Percentiles rank a stretch among this genome's conserved stretches.
Evolutionary conservation across 345 rosid genomes (phyloP).

Genomic region (Gynandropsis gynandra): DNA sequence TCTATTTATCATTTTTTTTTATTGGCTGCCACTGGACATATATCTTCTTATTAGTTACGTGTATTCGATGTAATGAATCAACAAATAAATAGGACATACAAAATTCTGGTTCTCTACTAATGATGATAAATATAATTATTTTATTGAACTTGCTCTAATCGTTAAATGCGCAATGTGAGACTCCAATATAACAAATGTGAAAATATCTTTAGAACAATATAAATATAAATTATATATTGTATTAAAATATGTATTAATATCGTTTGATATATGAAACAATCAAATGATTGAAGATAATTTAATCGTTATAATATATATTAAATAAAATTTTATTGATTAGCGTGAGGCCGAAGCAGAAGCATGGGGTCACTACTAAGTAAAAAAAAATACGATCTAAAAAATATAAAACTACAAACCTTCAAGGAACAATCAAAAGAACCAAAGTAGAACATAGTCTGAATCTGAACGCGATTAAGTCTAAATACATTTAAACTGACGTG

Average conservation of each 20-base stretch:
- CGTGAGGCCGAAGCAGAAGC: conserved; percentile 2
- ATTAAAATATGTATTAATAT: not conserved
- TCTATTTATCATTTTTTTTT: not conserved
- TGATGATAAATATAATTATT: not conserved
- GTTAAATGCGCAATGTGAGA: too few species aligned
- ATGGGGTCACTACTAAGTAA: conserved; percentile 11
- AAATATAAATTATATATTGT: not conserved
- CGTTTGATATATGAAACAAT: conserved; percentile 3
- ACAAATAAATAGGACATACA: too few species aligned
- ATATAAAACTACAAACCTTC: not conserved
- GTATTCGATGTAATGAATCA: not conserved
- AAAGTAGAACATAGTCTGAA: conserved; percentile 11
- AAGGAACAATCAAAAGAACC: conserved; percentile 12
- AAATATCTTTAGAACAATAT: too few species aligned
- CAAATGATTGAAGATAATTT: conserved; percentile 11
- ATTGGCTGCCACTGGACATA: not conserved
- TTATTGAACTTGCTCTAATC: too few species aligned
- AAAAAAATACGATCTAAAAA: conserved; percentile 8
- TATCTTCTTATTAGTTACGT: not conserved
- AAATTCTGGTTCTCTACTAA: too few species aligned
- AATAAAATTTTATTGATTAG: not conserved
- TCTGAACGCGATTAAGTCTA: conserved; percentile 10
- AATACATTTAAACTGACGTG: conserved; percentile 15
- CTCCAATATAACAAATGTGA: too few species aligned
- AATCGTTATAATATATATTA: conserved; percentile 6